Base-by-base conservation (phyloP, 768 basidiomycete species). In the Mycena polygramma region DNA sequence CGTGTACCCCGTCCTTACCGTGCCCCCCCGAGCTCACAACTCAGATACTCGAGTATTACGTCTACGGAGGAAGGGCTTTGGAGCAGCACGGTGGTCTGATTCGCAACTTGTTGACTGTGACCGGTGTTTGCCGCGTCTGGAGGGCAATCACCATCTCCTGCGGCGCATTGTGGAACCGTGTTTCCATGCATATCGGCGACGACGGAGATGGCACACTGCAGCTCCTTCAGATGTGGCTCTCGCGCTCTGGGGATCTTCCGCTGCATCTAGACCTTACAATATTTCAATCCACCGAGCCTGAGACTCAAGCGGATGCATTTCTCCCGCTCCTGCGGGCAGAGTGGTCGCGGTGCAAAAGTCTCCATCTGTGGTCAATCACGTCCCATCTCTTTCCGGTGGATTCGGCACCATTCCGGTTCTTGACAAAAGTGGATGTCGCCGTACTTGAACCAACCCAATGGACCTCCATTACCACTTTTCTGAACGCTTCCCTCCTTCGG, bases 41-140 rank as follows among this genome's bases (percentile, higher is more conserved):
- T 30, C 30, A 30, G 30, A 30, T 30, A 30, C 6, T 30, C 30
- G 30, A 30, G 30, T 6, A 30, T 30, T 30, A 3, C 30, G 30
- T 30, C 3, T 6, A 30, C 30, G 3, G 30, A 30, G 30, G 30
- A 30, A 30, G 30, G 30, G 30, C 30, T 30, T 30, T 6, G 30
- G 30, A 30, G 30, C n/a, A n/a, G n/a, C n/a, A n/a, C n/a, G n/a
- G n/a, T n/a, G 30, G 6, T 6, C 30, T 30, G 30, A 30, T 30
- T 6, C 2, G 30, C 30, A 30, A 30, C 30, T 30, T 30, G 6
- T 6, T 63, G n/a, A 24, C 20, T 7, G 14, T 63, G 17, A n/a
- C 52, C 15, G 26, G 41, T 39, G 52, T 63, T 17, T 63, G 62
- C 62, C 43, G 39, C 22, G 49, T n/a, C 15, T 63, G 62, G 62